Evolutionary conservation across 2,329 filamentous ascomycete genomes (phyloP).

Genomic region (Gaeumannomyces tritici): DNA sequence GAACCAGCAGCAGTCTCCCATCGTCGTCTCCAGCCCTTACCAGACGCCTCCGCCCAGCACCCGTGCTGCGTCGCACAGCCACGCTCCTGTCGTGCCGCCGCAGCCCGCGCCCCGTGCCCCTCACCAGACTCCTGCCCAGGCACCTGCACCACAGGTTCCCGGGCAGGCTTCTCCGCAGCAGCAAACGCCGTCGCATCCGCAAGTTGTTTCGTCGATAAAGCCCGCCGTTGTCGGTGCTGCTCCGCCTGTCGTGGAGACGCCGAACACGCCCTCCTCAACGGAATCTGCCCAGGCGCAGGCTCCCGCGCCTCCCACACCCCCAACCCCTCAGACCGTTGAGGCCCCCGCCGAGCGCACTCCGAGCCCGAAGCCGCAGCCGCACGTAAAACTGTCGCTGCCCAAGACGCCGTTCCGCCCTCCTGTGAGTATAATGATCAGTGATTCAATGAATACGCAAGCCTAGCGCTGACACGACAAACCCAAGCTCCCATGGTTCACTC

Average conservation of each 20-base stretch:
- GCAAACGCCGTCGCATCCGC: neutral
- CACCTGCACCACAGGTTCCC: neutral
- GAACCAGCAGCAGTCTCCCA: conserved; percentile 37
- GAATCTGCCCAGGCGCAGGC: conserved; percentile 28
- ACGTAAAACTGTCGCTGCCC: conserved; percentile 6
- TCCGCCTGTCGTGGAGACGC: conserved; percentile 10
- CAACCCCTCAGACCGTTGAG: conserved; percentile 28
- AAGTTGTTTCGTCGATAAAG: neutral
- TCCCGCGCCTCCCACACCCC: conserved; percentile 31
- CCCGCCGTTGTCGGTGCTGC: neutral
- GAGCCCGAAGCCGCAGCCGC: conserved; percentile 4
- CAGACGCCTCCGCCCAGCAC: conserved; percentile 39
- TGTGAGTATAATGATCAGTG: conserved; percentile 31
- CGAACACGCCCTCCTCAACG: conserved; percentile 44
- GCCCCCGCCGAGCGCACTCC: conserved; percentile 1
- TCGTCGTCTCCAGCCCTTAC: conserved; percentile 42
- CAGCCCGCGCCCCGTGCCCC: neutral
- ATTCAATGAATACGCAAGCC: neutral
- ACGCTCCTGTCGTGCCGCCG: conserved; percentile 1
- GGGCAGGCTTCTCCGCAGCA: neutral
- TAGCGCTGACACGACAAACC: conserved; percentile 15
- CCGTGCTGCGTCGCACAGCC: conserved; percentile 14
- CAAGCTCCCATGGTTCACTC: conserved; percentile 50
- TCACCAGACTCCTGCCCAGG: neutral
- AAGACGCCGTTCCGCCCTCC: conserved; percentile 34